Evolutionary conservation across 116 monocot genomes (phyloP).

Genomic region (Papilionanthe hybrid): DNA sequence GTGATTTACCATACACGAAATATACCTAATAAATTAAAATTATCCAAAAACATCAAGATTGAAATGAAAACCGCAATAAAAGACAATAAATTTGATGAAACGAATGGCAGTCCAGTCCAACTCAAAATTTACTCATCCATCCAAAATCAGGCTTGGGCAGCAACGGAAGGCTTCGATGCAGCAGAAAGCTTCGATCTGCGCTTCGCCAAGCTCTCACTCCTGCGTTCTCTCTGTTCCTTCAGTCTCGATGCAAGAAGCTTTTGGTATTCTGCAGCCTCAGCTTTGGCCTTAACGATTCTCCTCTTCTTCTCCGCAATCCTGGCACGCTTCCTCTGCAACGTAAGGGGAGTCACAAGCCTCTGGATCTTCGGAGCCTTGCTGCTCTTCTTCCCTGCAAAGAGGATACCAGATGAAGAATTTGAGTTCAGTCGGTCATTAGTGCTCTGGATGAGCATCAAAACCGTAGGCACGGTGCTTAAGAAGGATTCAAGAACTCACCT

Average conservation of each 20-base stretch:
- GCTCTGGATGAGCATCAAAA: too few relatives aligned
- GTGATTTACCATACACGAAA: too few relatives aligned
- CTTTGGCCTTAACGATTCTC: slow-evolving; percentile 68
- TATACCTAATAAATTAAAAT: too few relatives aligned
- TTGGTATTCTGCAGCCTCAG: slow-evolving; percentile 80
- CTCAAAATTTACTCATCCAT: too few relatives aligned
- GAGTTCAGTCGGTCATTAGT: too few relatives aligned
- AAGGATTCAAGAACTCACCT: slow-evolving; percentile 6
- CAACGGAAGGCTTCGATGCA: slow-evolving; percentile 38
- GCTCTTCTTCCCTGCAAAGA: slow-evolving; percentile 47
- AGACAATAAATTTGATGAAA: too few relatives aligned
- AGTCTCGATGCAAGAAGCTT: slow-evolving; percentile 78
- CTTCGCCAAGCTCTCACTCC: slow-evolving; percentile 81
- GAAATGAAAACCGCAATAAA: too few relatives aligned
- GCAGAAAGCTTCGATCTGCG: slow-evolving; percentile 59
- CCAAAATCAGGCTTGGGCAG: slow-evolving; percentile 7
- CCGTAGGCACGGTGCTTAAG: too few relatives aligned
- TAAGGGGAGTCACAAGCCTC: slow-evolving; percentile 61
- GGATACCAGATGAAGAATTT: too few relatives aligned
- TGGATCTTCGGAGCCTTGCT: slow-evolving; percentile 82
- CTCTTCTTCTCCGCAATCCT: slow-evolving; percentile 73
- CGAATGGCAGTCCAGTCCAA: too few relatives aligned
- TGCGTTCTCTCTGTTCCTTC: slow-evolving; percentile 73
- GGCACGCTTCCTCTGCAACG: slow-evolving; percentile 63
- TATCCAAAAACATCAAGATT: too few relatives aligned